A percentile compares a stretch with the other conserved stretches of the same genome.
Conservation (phyloP, 164 flowering plant species). For the Vitis riparia region DNA sequence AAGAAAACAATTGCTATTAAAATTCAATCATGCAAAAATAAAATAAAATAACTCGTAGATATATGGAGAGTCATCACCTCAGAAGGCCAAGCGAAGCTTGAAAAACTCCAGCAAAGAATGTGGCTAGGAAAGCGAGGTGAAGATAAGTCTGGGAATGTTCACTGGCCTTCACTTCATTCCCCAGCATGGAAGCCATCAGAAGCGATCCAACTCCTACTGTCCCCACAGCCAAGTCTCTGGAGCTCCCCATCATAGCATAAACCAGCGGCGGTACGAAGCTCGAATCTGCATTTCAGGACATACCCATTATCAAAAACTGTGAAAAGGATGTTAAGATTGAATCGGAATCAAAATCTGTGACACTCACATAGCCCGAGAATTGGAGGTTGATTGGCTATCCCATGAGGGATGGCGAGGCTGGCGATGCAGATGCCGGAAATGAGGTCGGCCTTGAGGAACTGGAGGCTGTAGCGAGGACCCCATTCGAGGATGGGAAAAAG, state of each 20-base stretch:
- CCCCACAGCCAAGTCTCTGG: conserved; percentile 93
- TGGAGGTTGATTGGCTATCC: conserved; percentile 91
- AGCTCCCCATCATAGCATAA: conserved; percentile 96
- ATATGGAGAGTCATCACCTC: conserved; percentile 43
- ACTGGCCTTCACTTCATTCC: conserved; percentile 49
- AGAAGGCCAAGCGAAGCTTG: conserved; percentile 72
- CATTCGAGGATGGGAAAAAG: conserved; percentile 82
- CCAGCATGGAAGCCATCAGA: conserved; percentile 75
- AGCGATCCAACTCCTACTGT: conserved; percentile 93
- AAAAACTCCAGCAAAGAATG: conserved; percentile 84
- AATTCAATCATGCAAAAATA: not conserved
- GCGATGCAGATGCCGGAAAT: conserved; percentile 91
- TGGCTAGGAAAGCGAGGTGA: conserved; percentile 91
- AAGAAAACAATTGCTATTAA: too few relatives aligned
- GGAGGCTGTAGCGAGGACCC: conserved; percentile 71
- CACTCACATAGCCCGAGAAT: conserved; percentile 86
- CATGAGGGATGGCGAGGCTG: conserved; percentile 96
- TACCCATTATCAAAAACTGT: not conserved
- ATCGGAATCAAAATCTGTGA: not conserved
- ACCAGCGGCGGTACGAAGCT: conserved; percentile 95
- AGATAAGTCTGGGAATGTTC: conserved; percentile 72
- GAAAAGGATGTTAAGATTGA: not conserved
- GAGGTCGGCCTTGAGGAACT: conserved; percentile 71
- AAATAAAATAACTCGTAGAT: not conserved
- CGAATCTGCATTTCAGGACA: conserved; percentile 55